Conservation (phyloP, 768 basidiomycete genomes). For the Pilatotrama ljubarskyi region DNA sequence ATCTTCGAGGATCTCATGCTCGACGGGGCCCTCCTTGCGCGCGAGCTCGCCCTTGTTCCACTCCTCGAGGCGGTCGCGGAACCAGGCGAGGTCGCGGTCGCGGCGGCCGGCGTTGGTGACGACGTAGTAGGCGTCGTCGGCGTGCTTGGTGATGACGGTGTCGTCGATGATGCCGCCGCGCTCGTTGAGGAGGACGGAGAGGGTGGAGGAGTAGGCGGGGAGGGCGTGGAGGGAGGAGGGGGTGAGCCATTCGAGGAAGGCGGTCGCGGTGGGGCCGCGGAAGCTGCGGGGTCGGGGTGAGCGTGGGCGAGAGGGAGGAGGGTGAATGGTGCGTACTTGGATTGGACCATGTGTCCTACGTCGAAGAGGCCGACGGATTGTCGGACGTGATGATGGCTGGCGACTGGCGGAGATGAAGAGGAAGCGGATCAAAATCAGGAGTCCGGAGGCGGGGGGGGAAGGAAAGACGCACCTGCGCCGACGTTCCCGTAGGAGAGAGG, state of each 20-base stretch:
- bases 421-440: neutral
- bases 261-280: slow-evolving; percentile 72
- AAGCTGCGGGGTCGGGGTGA: slow-evolving; percentile 51
- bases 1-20: slow-evolving; percentile 75
- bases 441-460: neutral
- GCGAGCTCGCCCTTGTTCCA: slow-evolving; percentile 71
- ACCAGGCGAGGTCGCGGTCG: slow-evolving; percentile 79
- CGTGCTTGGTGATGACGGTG: slow-evolving; percentile 86
- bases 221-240: slow-evolving; percentile 78
- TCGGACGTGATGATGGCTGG: slow-evolving; percentile 89
- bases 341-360: slow-evolving; percentile 98
- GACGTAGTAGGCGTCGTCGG: slow-evolving; percentile 80
- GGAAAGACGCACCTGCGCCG: slow-evolving; percentile 62
- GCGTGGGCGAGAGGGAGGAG: neutral
- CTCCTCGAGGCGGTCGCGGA: slow-evolving; percentile 61
- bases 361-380: slow-evolving; percentile 87
- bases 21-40: slow-evolving; percentile 58
- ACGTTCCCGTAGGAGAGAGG: slow-evolving; percentile 82
- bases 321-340: slow-evolving; percentile 52
- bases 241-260: slow-evolving; percentile 87
- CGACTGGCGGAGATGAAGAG: slow-evolving; percentile 50
- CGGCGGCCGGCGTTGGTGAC: slow-evolving; percentile 95
- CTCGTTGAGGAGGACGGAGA: slow-evolving; percentile 88
- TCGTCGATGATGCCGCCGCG: slow-evolving; percentile 96
- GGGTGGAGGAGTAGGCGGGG: slow-evolving; percentile 73